Base-by-base conservation (phyloP, 352 stramenopile species). In the Elongisporangium prolatum region DNA sequence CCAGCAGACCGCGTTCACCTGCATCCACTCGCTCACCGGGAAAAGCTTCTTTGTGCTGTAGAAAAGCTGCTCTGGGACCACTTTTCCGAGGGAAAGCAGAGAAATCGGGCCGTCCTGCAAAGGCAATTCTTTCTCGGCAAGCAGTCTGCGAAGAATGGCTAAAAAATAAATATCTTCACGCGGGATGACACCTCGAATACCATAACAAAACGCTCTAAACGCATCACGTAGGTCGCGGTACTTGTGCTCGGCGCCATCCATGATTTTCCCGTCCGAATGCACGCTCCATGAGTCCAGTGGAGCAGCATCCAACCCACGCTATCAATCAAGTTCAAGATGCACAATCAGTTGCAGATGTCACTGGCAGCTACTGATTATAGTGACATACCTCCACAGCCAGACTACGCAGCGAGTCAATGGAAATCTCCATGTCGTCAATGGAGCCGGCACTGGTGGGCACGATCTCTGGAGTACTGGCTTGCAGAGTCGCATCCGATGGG, bases 21-120 rank as follows among this genome's bases (percentile, higher is more conserved):
- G 34, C 10, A 44, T 17, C 2, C 34, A 44, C 34, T 44, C 5
- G 60, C 69, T 22, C 50, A 91, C 79, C 25, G 85, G 83, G 57
- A 91, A 93, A 3, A 94, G 63, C 50, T 89, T 89, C 60, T 91
- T 89, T 34, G 70, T 75, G 21, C 74, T 91, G 57, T 85, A 88
- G 64, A 86, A 93, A 3, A 83, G 68, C 25, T 80, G 63, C 48
- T 89, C 84, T 3, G 82, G 77, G 13, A 87, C 56, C 2, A 89
- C 64, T 7, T 59, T 51, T 1, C 85, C 85, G 22, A 91, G 54
- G 13, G 68, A 44, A 17, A 74, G 7, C 8, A 94, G 77, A 14
- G 65, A 56, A 44, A 94, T 91, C 3, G 85, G 80, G 22, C 85
- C 85, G 52, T 94, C 83, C 25, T 77, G 58, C n/a, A 91, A 66